phyloP scores from a whole-genome alignment of 2,329 filamentous ascomycete species.

The Colletotrichum camelliae region DNA sequence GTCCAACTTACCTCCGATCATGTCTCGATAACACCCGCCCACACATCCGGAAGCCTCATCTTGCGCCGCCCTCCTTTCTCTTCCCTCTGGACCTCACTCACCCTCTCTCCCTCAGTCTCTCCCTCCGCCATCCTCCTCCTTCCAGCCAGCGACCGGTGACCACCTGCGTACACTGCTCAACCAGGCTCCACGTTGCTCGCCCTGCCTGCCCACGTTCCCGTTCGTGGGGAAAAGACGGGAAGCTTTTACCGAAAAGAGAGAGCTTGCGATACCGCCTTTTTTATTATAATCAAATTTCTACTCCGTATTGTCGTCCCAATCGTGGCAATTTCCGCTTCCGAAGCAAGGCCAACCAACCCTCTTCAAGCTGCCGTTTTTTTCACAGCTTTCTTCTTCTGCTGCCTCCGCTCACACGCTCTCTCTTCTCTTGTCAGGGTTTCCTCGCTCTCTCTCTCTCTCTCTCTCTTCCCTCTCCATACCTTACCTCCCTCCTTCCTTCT shows the following conservation, averaged over 20 bases:
- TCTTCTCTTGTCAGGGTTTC: neutral
- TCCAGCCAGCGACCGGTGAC: too few relatives aligned
- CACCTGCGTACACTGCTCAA: neutral
- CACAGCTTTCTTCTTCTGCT: neutral
- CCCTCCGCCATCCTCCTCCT: neutral
- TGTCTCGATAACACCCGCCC: neutral
- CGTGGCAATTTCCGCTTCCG: slow-evolving; percentile 14
- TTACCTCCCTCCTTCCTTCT: neutral
- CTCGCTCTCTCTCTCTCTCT: neutral
- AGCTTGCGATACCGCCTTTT: slow-evolving; percentile 18
- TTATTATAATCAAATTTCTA: slow-evolving; percentile 10
- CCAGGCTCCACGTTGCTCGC: neutral
- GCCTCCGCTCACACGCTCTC: neutral
- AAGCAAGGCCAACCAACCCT: neutral
- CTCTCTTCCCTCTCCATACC: neutral
- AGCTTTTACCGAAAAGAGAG: neutral
- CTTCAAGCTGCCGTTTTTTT: neutral
- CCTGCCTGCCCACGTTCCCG: neutral
- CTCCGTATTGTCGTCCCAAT: neutral
- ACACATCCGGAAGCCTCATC: neutral
- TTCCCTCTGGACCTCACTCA: neutral
- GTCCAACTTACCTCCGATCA: neutral
- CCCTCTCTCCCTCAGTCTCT: neutral
- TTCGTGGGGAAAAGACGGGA: neutral
- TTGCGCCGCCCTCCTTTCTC: neutral